Evolutionary conservation across 202 grass and related monocot species (phyloP), one percentile per base, ranked within the genome.

Genomic region (Carex arenaria): DNA sequence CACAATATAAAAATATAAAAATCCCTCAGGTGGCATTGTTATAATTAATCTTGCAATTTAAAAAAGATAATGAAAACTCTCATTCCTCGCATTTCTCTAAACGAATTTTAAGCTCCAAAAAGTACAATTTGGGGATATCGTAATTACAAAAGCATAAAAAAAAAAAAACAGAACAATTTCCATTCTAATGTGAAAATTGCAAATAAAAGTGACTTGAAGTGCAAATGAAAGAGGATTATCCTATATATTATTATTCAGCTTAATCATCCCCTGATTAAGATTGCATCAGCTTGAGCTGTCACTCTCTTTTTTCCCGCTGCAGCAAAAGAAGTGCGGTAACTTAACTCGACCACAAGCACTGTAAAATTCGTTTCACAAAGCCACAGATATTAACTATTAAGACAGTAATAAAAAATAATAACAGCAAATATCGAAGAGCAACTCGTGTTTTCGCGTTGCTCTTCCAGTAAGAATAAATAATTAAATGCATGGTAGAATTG

Each of bases 311-410:
- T 95, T 91, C 45, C 92, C 95, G 2, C 95, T 95, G 85, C 92
- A 98, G 20, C 95, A 98, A 76, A 91, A 98, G 86, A 93, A 98
- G 43, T 95, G 92, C 3, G 95, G 95, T 28, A 98, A 87, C 76
- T 95, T 98, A 59, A 98, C 95, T 75, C 92, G 89, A 49, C 92
- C 95, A 28, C 95, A 98, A 51, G 87, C 88, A 84, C 95, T 98
- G 86, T 84, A 83, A 85, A 34, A 8, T 78, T 73, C 64, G 81
- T 67, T 78, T 60, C 7, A 19, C 2, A 64, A 68, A 9, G 30
- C 4, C 51, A 55, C 72, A 32, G 5, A 54, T 75, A 31, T 55
- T 32, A 55, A 75, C 32, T 32, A 32, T 75, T 10, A 54, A 9
- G 22, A 30, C 22, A 89, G 55, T 61, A 31, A 20, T 53, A 3